These are phyloP conservation scores for Colletotrichum neosansevieriae DNA, from an alignment of 2,329 filamentous ascomycete species.

Conservation along the genomic window DNA sequence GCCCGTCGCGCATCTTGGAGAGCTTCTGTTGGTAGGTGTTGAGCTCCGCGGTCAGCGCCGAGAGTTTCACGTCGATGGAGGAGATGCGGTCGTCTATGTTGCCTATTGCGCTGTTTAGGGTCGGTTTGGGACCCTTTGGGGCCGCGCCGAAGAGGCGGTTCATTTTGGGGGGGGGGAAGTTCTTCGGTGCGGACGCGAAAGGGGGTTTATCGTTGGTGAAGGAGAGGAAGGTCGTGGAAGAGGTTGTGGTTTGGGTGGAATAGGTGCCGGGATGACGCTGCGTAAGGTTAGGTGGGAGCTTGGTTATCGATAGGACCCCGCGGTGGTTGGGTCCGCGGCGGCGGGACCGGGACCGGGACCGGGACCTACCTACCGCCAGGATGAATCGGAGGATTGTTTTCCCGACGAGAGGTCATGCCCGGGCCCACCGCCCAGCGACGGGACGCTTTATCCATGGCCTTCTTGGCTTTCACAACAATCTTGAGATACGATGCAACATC, in stretches of 20 bases:
- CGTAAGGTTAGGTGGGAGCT: slow-evolving; percentile 4
- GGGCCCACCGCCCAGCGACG: too few species aligned
- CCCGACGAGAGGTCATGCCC: too few species aligned
- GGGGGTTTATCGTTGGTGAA: neutral
- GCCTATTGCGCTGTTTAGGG: slow-evolving; percentile 83
- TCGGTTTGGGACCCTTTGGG: slow-evolving; percentile 88
- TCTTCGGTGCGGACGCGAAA: too few species aligned
- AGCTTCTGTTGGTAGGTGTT: slow-evolving; percentile 89
- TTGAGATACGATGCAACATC: too few species aligned
- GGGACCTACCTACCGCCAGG: too few species aligned
- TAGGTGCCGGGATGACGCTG: slow-evolving; percentile 26
- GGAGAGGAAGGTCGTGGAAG: neutral
- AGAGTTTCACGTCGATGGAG: slow-evolving; percentile 93
- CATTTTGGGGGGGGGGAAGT: slow-evolving; percentile 65
- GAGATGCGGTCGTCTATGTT: slow-evolving; percentile 89
- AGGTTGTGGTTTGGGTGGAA: neutral
- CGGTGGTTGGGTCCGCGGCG: neutral
- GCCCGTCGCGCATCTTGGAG: slow-evolving; percentile 92
- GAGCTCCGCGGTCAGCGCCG: slow-evolving; percentile 91
- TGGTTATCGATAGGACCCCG: slow-evolving; percentile 34
- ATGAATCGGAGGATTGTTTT: too few species aligned
- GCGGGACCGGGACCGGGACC: too few species aligned
- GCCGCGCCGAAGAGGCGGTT: slow-evolving; percentile 96
- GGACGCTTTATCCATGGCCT: too few species aligned
- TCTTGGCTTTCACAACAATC: too few species aligned